Evolutionary conservation across 129 eudicot species (phyloP).

Genomic region (Calendula officinalis): DNA sequence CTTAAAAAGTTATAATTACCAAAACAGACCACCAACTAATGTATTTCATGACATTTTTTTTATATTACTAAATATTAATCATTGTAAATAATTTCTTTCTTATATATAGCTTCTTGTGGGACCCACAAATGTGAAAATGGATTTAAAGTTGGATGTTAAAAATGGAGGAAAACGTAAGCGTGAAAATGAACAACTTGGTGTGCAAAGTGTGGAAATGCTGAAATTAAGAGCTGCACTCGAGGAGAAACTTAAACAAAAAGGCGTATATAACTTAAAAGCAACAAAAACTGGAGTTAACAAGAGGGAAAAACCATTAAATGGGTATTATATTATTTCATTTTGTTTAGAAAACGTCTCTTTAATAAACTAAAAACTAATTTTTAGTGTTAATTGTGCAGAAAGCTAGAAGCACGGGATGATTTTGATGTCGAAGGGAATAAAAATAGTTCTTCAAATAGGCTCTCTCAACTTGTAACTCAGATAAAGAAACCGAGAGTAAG

Average conservation of each 20-base stretch:
- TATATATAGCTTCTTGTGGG: slow-evolving; percentile 33
- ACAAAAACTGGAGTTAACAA: slow-evolving; percentile 41
- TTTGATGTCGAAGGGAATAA: slow-evolving; percentile 66
- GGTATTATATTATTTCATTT: slow-evolving; percentile 36
- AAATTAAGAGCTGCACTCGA: slow-evolving; percentile 90
- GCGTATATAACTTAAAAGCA: slow-evolving; percentile 50
- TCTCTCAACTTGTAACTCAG: slow-evolving; percentile 49
- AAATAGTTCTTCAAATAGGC: slow-evolving; percentile 27
- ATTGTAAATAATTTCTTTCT: background rate
- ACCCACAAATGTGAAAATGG: slow-evolving; percentile 30
- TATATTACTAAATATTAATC: too few relatives aligned
- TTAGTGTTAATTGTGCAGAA: slow-evolving; percentile 39
- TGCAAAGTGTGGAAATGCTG: slow-evolving; percentile 82
- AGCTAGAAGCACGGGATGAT: slow-evolving; percentile 85
- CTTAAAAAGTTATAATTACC: too few relatives aligned
- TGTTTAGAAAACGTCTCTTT: slow-evolving; percentile 3
- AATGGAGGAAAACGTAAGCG: slow-evolving; percentile 43
- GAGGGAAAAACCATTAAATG: slow-evolving; percentile 43
- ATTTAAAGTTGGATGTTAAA: slow-evolving; percentile 23
- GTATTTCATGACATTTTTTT: too few relatives aligned
- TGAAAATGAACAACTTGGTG: slow-evolving; percentile 50
- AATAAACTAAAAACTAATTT: background rate
- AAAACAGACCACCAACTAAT: too few relatives aligned
- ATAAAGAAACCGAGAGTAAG: slow-evolving; percentile 54
- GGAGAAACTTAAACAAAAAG: slow-evolving; percentile 83